A percentile compares a stretch with the other conserved stretches of the same genome.
Conservation (phyloP, 805 yeast genomes). For the Teunomyces stri region DNA sequence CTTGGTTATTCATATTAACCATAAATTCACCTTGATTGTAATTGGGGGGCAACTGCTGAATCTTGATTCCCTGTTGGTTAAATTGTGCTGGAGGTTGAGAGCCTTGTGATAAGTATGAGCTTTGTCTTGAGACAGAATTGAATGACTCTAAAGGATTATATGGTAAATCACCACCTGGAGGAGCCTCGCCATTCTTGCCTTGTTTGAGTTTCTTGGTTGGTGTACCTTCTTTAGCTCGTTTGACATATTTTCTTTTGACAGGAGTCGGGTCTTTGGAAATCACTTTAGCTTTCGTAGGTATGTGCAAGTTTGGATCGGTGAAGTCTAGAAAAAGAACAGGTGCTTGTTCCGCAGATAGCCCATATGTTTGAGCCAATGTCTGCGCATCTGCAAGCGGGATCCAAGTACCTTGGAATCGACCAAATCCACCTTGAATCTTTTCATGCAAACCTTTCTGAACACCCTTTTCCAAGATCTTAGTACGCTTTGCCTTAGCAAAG, state of each 20-base stretch:
- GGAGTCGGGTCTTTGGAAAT: slow-evolving; percentile 41
- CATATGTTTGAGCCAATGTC: slow-evolving; percentile 38
- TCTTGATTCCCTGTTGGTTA: slow-evolving; percentile 70
- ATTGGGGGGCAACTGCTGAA: slow-evolving; percentile 33
- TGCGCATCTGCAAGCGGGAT: slow-evolving; percentile 78
- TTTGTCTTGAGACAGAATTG: slow-evolving; percentile 11
- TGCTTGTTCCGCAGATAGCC: slow-evolving; percentile 37
- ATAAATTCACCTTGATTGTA: slow-evolving; percentile 22
- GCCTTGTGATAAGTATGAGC: slow-evolving; percentile 9
- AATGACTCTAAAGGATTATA: slow-evolving; percentile 18
- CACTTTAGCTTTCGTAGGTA: slow-evolving; percentile 34
- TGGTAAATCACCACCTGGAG: slow-evolving; percentile 12
- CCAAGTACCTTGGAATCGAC: slow-evolving; percentile 97
- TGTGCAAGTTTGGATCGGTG: slow-evolving; percentile 32
- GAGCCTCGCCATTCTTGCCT: neutral
- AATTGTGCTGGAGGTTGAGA: slow-evolving; percentile 45
- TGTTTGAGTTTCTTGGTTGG: slow-evolving; percentile 40
- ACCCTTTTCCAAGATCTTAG: slow-evolving; percentile 86
- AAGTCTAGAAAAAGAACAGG: slow-evolving; percentile 41
- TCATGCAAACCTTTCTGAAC: slow-evolving; percentile 90
- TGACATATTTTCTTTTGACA: slow-evolving; percentile 42
- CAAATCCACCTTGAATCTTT: slow-evolving; percentile 96
- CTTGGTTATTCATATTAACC: slow-evolving; percentile 4
- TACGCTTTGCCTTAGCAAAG: slow-evolving; percentile 91
- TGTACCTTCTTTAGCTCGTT: slow-evolving; percentile 53